Evolutionary conservation across 768 basidiomycete genomes (phyloP), one percentile per base, ranked within the genome.

Genomic region (Symmetrospora coprosmae): DNA sequence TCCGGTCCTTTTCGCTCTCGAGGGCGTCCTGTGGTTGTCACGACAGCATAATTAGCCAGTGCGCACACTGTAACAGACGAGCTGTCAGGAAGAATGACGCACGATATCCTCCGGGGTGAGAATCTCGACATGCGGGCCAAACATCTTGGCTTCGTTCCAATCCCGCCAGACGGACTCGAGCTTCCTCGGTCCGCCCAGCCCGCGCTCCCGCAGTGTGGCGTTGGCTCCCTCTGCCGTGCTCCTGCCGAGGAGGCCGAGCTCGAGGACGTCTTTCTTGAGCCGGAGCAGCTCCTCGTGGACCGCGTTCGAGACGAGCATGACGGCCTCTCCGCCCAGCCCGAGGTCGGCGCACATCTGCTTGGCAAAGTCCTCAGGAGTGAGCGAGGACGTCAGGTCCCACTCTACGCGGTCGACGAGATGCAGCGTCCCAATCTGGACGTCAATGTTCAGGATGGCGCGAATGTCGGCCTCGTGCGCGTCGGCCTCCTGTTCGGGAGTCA

Each of bases 391-490:
- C n/a, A 97, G 79, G 73, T 99, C 92, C 92, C 92, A 99, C 73
- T 99, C 94, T 66, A 99, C 89, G 69, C 90, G 86, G 74, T 99
- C 94, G 59, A 86, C 77, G 1, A 99, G 78, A 72, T 92, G 88
- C 70, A 89, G 78, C 46, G 84, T 86, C 23, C 84, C 87, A 69
- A 99, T 85, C 72, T 99, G 94, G 25, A 97, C 88, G 74, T 99
- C 94, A 70, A 76, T 74, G 65, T 76, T 75, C 31, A 77, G 56
- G 50, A 75, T 72, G 38, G 76, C 73, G 8, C 76, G 58, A 53
- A 74, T 70, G 64, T 77, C 64, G 50, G 47, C 33, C 46, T 59
- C 66, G 17, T 63, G 66, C 48, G 75, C 73, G 25, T 77, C 78
- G 0, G 74, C 66, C 37, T 79, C 76, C 60, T 78, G 71, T 2